Evolutionary conservation across 768 basidiomycete genomes (phyloP), one percentile per base, ranked within the genome.

Genomic region (Serendipita indica): DNA sequence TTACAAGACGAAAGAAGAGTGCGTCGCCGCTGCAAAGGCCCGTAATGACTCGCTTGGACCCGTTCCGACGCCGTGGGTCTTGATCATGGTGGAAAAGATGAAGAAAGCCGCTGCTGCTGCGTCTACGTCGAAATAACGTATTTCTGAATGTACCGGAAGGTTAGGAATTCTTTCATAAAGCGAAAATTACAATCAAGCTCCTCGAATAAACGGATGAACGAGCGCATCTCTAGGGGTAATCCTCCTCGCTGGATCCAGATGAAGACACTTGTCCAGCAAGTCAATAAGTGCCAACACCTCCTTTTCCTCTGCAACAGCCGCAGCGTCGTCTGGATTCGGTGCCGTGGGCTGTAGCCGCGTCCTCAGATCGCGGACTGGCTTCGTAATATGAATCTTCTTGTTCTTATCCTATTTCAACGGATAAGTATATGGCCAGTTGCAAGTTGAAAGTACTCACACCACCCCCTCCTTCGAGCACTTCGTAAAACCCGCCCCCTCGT

Each of bases 221-320:
- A 97, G 75, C 3, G 89, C 92, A 66, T 97, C 94, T 66, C 84
- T 82, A 1, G 93, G 92, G n/a, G 82, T 82, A 32, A 96, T 80
- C 65, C 94, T 73, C 68, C 89, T 81, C 39, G 80, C 76, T 1
- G 93, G 87, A 67, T 98, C 94, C 14, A 99, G 76, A 20, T 80
- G 74, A 27, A 96, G 75, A 68, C 93, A 94, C 71, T 85, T 92
- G 66, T 98, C 93, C 60, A 99, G 69, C 43, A 98, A 69, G 68
- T 98, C 93, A 52, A 94, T 78, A 66, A 99, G 96, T 3, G 82
- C 79, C 22, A 75, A 67, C 7, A 96, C 63, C 63, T 89, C 69
- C 70, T 88, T 89, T 66, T 76, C 80, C 71, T 97, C 92, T 59
- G 94, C 93, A 43, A 25, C 41, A 18, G 25, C 43, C 10, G 10